Conservation (phyloP, 192 early-diverging fungal genomes). For the Backusella sp. region DNA sequence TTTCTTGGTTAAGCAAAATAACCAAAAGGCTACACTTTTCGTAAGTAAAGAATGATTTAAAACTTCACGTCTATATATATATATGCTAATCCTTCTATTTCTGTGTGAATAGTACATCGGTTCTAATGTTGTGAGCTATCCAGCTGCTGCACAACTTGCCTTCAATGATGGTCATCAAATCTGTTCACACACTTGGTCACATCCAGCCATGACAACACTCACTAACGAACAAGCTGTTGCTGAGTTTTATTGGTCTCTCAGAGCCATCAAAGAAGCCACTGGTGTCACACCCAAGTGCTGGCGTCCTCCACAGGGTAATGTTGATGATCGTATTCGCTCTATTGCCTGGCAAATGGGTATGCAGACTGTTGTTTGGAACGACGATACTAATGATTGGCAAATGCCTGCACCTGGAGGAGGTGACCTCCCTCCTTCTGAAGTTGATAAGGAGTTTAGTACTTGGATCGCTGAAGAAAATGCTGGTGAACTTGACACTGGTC, state of each 20-base stretch:
- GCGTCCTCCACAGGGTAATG: slow-evolving; percentile 50
- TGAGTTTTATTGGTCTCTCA: slow-evolving; percentile 42
- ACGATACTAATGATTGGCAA: slow-evolving; percentile 39
- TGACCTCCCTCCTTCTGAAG: slow-evolving; percentile 14
- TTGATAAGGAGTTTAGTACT: slow-evolving; percentile 23
- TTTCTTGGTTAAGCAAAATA: slow-evolving; percentile 9
- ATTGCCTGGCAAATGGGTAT: slow-evolving; percentile 33
- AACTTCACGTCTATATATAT: background rate
- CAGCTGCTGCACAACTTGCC: slow-evolving; percentile 28
- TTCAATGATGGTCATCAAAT: slow-evolving; percentile 51
- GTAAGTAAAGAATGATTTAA: background rate
- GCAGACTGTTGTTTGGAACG: slow-evolving; percentile 17
- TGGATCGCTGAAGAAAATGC: slow-evolving; percentile 27
- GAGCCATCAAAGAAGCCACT: slow-evolving; percentile 43
- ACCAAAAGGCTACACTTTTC: slow-evolving; percentile 11
- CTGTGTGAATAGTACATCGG: slow-evolving; percentile 26
- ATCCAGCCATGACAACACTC: slow-evolving; percentile 47
- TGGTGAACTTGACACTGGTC: slow-evolving; percentile 20
- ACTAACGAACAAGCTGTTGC: slow-evolving; percentile 43
- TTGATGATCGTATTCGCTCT: slow-evolving; percentile 44
- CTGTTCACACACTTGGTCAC: slow-evolving; percentile 61
- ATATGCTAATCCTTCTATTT: slow-evolving; percentile 9
- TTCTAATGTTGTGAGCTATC: slow-evolving; percentile 32
- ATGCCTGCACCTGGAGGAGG: slow-evolving; percentile 37
- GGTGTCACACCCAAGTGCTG: slow-evolving; percentile 40